Conservation (phyloP, 192 early-diverging fungal genomes). For the Coemansia sp. region DNA sequence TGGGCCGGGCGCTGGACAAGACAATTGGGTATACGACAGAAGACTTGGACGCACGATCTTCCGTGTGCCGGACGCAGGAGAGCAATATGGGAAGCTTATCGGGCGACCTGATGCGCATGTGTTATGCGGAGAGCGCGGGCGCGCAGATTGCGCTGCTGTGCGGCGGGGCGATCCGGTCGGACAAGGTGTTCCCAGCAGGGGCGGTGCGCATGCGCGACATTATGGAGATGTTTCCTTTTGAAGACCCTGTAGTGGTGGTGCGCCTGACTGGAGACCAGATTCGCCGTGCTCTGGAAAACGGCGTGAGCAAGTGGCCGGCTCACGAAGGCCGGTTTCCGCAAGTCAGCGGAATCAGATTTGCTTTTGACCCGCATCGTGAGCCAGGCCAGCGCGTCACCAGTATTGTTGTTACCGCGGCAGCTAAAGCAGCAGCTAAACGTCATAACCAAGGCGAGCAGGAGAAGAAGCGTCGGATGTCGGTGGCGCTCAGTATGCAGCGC, state of each 20-base stretch:
- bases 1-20: conserved; percentile 56
- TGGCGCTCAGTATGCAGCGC: conserved; percentile 19
- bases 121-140: conserved; percentile 44
- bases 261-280: conserved; percentile 62
- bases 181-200: conserved; percentile 58
- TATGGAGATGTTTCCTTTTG: conserved; percentile 68
- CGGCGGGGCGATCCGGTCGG: conserved; percentile 67
- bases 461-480: neutral
- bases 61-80: conserved; percentile 59
- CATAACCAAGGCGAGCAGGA: neutral
- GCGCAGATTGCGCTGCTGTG: conserved; percentile 56
- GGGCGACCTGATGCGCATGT: conserved; percentile 63
- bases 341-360: conserved; percentile 61
- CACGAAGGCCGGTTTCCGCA: conserved; percentile 73
- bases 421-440: conserved; percentile 24
- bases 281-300: conserved; percentile 64
- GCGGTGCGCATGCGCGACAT: conserved; percentile 62
- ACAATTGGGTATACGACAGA: conserved; percentile 58
- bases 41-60: conserved; percentile 60
- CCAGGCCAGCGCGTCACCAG: conserved; percentile 57
- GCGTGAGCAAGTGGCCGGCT: conserved; percentile 64
- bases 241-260: conserved; percentile 67
- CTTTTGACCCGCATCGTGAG: conserved; percentile 56
- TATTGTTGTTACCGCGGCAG: conserved; percentile 41
- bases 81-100: conserved; percentile 64